phyloP scores from a whole-genome alignment of 176 grass and related monocot species.

The Carex kokanica region DNA sequence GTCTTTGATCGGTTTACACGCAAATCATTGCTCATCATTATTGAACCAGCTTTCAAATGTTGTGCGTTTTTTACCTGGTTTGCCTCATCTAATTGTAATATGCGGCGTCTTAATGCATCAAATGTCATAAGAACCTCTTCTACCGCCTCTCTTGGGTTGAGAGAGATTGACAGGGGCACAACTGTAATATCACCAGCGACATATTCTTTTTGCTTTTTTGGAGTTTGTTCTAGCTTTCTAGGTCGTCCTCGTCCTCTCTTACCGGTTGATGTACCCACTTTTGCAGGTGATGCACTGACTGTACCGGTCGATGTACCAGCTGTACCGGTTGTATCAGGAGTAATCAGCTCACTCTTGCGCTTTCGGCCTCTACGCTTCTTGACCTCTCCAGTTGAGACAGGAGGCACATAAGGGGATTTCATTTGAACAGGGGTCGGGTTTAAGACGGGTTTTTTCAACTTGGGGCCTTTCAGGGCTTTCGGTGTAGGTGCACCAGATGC shows the following conservation, averaged over 20 bases:
- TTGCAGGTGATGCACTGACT: not conserved
- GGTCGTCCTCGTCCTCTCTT: conserved; percentile 28
- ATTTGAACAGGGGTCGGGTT: conserved; percentile 15
- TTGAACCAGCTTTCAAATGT: conserved; percentile 73
- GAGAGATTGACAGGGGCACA: conserved; percentile 29
- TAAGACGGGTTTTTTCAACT: not conserved
- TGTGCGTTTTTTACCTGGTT: conserved; percentile 53
- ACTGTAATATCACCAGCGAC: conserved; percentile 19
- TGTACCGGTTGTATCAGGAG: not conserved
- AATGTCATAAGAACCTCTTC: conserved; percentile 82
- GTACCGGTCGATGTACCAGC: not conserved
- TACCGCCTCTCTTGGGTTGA: conserved; percentile 54
- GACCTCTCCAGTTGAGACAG: not conserved
- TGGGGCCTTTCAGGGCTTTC: not conserved
- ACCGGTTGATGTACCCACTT: not conserved
- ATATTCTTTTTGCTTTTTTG: conserved; percentile 43
- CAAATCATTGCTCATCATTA: conserved; percentile 70
- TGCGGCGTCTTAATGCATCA: conserved; percentile 62
- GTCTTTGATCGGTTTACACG: conserved; percentile 64
- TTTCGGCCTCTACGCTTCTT: conserved; percentile 1
- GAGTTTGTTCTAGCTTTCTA: conserved; percentile 17
- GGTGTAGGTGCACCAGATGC: not conserved
- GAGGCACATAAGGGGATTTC: not conserved
- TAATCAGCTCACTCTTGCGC: not conserved
- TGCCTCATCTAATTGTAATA: conserved; percentile 65